Evolutionary conservation across 768 basidiomycete species (phyloP), one percentile per base, ranked within the genome.

Genomic region (Pluteus cervinus): DNA sequence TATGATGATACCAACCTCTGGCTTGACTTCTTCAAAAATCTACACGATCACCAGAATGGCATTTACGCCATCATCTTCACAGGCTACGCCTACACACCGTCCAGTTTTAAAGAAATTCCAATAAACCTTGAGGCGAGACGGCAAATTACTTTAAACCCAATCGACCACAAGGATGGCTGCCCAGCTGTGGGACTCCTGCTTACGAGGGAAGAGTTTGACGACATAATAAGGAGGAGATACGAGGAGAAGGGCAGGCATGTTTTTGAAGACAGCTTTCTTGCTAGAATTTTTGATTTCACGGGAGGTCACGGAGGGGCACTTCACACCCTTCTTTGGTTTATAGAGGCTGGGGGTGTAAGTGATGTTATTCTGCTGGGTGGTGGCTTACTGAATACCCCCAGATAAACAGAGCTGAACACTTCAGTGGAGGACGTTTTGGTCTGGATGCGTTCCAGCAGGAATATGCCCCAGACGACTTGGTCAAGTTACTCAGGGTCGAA

Each of bases 1-100:
- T n/a, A n/a, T n/a, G n/a, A n/a, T n/a, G n/a, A 39, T 33, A 14
- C 9, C 3, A 9, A 30, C 14, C 42, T 43, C 20, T 43, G 42
- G 42, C 21, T 40, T 11, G 17, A 25, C 17, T 35, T 41, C 29
- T 42, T 44, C 41, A 44, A 44, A 35, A 22, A 17, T n/a, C n/a
- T n/a, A n/a, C n/a, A n/a, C n/a, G n/a, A n/a, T n/a, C n/a, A n/a
- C n/a, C n/a, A n/a, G n/a, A n/a, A n/a, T n/a, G n/a, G n/a, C n/a
- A n/a, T n/a, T n/a, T n/a, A n/a, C n/a, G n/a, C n/a, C n/a, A n/a
- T n/a, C n/a, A n/a, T n/a, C n/a, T n/a, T n/a, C n/a, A n/a, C n/a
- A n/a, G n/a, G n/a, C n/a, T n/a, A n/a, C n/a, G n/a, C n/a, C n/a
- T n/a, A n/a, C n/a, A n/a, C n/a, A n/a, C n/a, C n/a, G n/a, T n/a